Percentiles rank a stretch among this genome's conserved stretches.
Conservation (phyloP, 768 basidiomycete genomes). For the Russula sp. region DNA sequence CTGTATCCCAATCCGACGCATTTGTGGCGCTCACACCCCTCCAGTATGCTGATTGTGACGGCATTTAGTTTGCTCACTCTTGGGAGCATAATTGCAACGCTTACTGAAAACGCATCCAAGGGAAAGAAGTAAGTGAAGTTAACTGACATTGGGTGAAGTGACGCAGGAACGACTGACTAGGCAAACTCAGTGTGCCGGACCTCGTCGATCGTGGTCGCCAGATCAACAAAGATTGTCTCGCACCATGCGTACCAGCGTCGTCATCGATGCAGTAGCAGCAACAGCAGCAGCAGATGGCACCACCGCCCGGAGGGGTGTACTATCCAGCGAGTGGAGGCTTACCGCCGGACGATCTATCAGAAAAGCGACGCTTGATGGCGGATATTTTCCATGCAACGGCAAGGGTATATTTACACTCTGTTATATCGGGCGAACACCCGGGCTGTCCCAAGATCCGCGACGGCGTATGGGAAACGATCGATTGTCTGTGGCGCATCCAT, state of each 20-base stretch:
- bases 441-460: slow-evolving; percentile 58
- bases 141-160: slow-evolving; percentile 41
- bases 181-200: slow-evolving; percentile 55
- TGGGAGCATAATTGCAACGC: slow-evolving; percentile 86
- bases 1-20: too few relatives aligned
- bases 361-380: slow-evolving; percentile 41
- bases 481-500: slow-evolving; percentile 43
- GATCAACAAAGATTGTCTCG: slow-evolving; percentile 48
- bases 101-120: slow-evolving; percentile 83
- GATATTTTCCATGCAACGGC: slow-evolving; percentile 69
- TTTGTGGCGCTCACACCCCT: too few relatives aligned
- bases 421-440: slow-evolving; percentile 72
- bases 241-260: not conserved
- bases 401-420: slow-evolving; percentile 69
- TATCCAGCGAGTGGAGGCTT: not conserved
- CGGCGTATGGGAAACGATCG: slow-evolving; percentile 55
- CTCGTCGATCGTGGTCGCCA: slow-evolving; percentile 53
- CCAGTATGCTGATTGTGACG: slow-evolving; percentile 10
- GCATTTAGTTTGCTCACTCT: slow-evolving; percentile 75
- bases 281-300: too few relatives aligned
- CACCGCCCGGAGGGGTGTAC: slow-evolving; percentile 1
- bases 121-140: slow-evolving; percentile 54
- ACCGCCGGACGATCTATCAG: slow-evolving; percentile 31
- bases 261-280: too few relatives aligned
- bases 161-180: slow-evolving; percentile 37